Conservation (phyloP, 108 stramenopile species). For the Nannochloropsis oceanica region DNA sequence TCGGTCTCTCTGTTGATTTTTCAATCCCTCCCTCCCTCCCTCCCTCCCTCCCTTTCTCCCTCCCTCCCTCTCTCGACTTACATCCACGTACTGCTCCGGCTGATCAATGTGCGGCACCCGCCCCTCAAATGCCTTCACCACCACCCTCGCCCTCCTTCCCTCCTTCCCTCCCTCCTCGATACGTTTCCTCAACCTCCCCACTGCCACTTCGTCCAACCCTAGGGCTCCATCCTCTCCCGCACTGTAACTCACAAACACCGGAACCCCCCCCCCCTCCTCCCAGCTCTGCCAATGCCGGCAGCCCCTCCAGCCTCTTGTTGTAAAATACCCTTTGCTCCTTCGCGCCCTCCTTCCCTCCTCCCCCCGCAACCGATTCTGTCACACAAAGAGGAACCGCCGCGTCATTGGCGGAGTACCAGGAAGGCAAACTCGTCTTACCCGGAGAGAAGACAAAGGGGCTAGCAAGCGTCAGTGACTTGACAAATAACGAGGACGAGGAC, state of each 20-base stretch:
- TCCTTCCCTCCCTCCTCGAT: neutral
- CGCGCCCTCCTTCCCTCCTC: neutral
- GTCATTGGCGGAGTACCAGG: neutral
- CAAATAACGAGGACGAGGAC: too few species aligned
- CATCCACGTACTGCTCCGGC: neutral
- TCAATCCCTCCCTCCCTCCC: neutral
- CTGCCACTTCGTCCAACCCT: neutral
- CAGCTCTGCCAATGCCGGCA: neutral
- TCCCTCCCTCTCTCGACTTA: neutral
- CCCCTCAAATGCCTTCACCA: neutral
- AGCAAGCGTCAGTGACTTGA: neutral
- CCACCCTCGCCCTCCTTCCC: neutral
- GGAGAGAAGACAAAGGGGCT: neutral
- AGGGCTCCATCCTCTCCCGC: neutral
- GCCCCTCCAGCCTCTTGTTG: neutral
- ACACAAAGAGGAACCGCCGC: neutral
- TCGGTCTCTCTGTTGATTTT: neutral
- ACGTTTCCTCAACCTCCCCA: neutral
- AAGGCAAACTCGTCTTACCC: neutral
- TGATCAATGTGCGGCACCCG: neutral
- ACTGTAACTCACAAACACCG: neutral
- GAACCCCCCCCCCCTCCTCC: neutral
- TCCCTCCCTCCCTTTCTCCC: neutral
- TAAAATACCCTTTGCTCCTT: neutral
- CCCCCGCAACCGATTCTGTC: neutral